Conservation (phyloP, 2,329 filamentous ascomycete species). For the Ceratocystiopsis brevicomis region DNA sequence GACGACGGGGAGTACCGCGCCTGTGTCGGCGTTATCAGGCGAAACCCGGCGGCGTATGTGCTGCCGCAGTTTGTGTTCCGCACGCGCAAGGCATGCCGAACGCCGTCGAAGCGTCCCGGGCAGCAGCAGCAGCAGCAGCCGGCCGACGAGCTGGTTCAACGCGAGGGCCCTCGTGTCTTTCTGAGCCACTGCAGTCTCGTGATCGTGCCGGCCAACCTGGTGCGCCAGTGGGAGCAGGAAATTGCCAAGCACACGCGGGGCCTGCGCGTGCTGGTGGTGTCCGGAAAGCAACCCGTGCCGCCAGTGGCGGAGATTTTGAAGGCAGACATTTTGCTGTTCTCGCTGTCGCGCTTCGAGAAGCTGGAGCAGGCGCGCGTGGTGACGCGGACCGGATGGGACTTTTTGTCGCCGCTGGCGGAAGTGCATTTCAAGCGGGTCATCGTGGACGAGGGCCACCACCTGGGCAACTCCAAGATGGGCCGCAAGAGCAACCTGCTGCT, state of each 20-base stretch:
- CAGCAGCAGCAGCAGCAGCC: no score
- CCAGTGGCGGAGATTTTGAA: slow-evolving; percentile 41
- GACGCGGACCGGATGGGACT: slow-evolving; percentile 13
- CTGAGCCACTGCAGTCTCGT: slow-evolving; percentile 55
- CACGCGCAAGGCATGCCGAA: neutral
- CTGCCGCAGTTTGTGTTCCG: slow-evolving; percentile 26
- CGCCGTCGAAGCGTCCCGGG: neutral
- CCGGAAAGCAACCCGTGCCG: slow-evolving; percentile 28
- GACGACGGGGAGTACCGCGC: slow-evolving; percentile 29
- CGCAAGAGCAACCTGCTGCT: slow-evolving; percentile 36
- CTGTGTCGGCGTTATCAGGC: slow-evolving; percentile 36
- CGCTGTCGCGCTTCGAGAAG: slow-evolving; percentile 51
- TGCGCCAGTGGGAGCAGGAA: slow-evolving; percentile 69
- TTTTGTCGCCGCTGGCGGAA: slow-evolving; percentile 38
- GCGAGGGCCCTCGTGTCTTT: slow-evolving; percentile 21
- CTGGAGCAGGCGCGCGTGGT: slow-evolving; percentile 28
- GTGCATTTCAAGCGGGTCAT: slow-evolving; percentile 79
- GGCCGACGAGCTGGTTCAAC: no score
- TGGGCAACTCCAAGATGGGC: slow-evolving; percentile 43
- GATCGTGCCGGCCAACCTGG: slow-evolving; percentile 64
- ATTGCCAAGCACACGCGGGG: slow-evolving; percentile 57
- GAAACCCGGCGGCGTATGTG: slow-evolving; percentile 41
- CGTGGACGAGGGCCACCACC: slow-evolving; percentile 77
- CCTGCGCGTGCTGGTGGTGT: slow-evolving; percentile 46
- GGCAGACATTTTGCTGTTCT: slow-evolving; percentile 65